Percentiles rank a stretch among this genome's conserved stretches.
Conservation (phyloP, 179 eudicot genomes). For the Camellia oleifera region DNA sequence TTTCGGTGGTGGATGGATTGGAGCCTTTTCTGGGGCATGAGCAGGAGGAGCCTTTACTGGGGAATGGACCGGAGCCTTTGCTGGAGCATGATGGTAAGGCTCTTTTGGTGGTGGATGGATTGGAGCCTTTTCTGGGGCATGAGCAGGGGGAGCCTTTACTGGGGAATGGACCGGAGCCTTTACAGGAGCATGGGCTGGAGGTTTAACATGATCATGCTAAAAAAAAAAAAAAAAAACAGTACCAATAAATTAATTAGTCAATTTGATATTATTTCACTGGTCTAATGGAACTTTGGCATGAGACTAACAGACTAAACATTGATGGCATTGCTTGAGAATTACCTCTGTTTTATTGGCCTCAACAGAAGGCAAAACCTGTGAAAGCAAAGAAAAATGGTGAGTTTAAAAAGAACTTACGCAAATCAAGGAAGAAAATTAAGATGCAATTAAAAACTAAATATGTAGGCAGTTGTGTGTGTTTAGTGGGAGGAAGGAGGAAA, state of each 20-base stretch:
- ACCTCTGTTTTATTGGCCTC: slow-evolving; percentile 6
- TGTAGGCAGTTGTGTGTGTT: too few species aligned
- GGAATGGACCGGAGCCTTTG: neutral
- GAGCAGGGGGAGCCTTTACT: neutral
- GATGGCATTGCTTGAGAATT: neutral
- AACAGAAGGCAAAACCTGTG: slow-evolving; percentile 4
- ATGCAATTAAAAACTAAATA: too few species aligned
- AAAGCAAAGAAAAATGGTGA: neutral
- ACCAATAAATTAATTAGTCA: neutral
- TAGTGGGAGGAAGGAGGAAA: neutral
- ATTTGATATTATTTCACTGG: neutral
- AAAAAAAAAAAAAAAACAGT: neutral
- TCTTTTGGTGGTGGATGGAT: neutral
- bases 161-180: neutral
- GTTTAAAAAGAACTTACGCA: neutral
- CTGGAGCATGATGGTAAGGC: neutral
- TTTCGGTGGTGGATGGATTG: neutral
- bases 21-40: slow-evolving; percentile 1
- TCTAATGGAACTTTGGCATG: too few species aligned
- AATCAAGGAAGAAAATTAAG: neutral
- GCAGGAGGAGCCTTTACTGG: neutral
- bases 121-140: neutral
- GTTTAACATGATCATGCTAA: neutral
- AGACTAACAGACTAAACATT: too few species aligned
- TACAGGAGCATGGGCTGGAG: neutral